phyloP scores from a whole-genome alignment of 768 basidiomycete genomes.

The Lactifluus volemus region DNA sequence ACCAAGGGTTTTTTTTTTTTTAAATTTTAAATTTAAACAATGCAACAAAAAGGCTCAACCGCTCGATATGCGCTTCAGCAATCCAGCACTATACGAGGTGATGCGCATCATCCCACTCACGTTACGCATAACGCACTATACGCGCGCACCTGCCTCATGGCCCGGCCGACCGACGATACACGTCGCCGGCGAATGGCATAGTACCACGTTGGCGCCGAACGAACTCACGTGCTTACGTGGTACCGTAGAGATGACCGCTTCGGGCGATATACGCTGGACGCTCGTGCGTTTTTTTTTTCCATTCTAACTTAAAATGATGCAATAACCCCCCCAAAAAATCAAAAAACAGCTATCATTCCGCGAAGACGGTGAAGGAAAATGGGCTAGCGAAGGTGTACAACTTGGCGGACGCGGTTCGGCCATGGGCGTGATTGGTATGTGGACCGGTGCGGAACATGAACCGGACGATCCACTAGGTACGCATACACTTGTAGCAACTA shows the following conservation, averaged over 20 bases:
- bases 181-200: constrained; percentile 33
- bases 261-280: constrained; percentile 44
- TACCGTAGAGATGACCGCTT: constrained; percentile 39
- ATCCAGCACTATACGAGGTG: constrained; percentile 33
- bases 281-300: constrained; percentile 30
- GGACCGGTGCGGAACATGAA: constrained; percentile 46
- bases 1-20: too few species aligned
- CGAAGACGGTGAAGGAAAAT: constrained; percentile 33
- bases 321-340: too few species aligned
- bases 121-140: constrained; percentile 29
- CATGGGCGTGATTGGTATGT: constrained; percentile 44
- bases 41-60: constrained; percentile 7
- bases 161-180: constrained; percentile 42
- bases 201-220: constrained; percentile 31
- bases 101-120: constrained; percentile 47
- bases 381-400: constrained; percentile 50
- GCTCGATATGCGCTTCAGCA: constrained; percentile 25
- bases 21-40: too few species aligned
- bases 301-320: too few species aligned
- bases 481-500: too few species aligned
- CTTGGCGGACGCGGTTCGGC: constrained; percentile 47
- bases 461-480: constrained; percentile 36
- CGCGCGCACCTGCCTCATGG: constrained; percentile 21
- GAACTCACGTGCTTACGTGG: constrained; percentile 34
- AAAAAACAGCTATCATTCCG: constrained; percentile 19